A percentile compares a stretch with the other conserved stretches of the same genome.
Conservation (phyloP, 2,329 filamentous ascomycete genomes). For the Thielaviopsis populi region DNA sequence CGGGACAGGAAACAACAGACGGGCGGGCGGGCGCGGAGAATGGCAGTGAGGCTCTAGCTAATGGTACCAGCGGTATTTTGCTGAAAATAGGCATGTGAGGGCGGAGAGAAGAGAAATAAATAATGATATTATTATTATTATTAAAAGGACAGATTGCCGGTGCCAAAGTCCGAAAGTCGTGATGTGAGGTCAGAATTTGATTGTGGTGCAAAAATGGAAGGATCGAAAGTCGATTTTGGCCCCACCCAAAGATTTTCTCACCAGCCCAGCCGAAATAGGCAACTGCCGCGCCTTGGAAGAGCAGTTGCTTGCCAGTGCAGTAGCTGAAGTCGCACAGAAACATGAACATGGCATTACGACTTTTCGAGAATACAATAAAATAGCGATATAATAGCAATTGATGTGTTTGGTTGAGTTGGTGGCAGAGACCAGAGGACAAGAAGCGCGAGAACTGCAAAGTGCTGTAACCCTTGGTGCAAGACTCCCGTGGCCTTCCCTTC, state of each 20-base stretch:
- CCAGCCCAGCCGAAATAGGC: background rate
- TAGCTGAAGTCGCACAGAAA: background rate
- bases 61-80: background rate
- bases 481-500: no score
- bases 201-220: slow-evolving; percentile 10
- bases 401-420: background rate
- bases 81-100: background rate
- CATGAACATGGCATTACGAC: background rate
- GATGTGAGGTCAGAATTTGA: slow-evolving; percentile 12
- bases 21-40: background rate
- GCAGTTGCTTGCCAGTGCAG: background rate
- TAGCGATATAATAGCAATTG: background rate
- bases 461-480: no score
- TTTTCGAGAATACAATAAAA: background rate
- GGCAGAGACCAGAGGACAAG: no score
- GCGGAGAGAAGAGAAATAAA: background rate
- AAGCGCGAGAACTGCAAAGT: no score
- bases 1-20: background rate
- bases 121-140: no score
- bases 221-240: background rate
- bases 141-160: background rate
- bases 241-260: slow-evolving; percentile 5
- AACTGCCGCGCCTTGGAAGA: background rate
- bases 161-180: background rate
- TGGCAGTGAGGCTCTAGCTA: background rate